Conservation (phyloP, 495 filamentous ascomycete genomes). For the Aspergillus avenaceus region DNA sequence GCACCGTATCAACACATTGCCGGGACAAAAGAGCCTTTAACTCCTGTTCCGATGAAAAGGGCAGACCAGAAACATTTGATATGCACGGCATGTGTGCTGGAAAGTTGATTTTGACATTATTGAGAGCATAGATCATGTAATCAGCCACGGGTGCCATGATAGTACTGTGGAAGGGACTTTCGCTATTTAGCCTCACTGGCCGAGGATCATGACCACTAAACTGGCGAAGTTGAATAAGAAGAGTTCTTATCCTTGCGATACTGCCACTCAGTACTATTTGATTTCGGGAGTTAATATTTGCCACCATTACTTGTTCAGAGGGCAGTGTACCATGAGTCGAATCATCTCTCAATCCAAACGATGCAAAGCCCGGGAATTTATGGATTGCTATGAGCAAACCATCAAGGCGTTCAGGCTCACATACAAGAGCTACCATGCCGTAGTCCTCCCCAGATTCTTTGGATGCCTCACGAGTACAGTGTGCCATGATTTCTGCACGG, state of each 20-base stretch:
- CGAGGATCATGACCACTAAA: conserved; percentile 92
- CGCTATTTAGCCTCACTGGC: conserved; percentile 80
- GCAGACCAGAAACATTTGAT: conserved; percentile 78
- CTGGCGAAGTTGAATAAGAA: conserved; percentile 85
- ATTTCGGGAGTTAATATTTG: conserved; percentile 92
- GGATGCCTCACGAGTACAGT: conserved; percentile 61
- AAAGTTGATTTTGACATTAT: conserved; percentile 59
- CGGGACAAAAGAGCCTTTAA: conserved; percentile 72
- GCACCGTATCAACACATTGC: conserved; percentile 81
- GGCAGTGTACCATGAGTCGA: conserved; percentile 60
- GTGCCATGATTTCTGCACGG: conserved; percentile 81
- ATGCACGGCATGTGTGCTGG: conserved; percentile 73
- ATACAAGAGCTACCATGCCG: conserved; percentile 92
- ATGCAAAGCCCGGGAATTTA: conserved; percentile 69
- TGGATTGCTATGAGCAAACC: conserved; percentile 67
- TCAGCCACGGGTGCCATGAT: conserved; percentile 83
- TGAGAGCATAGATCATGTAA: conserved; percentile 64
- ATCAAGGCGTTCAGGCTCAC: conserved; percentile 68
- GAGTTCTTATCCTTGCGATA: conserved; percentile 75
- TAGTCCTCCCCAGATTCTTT: conserved; percentile 64
- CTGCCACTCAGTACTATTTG: conserved; percentile 93
- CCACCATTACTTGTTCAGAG: conserved; percentile 84
- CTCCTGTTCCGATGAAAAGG: conserved; percentile 67
- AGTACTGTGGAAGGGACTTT: conserved; percentile 88
- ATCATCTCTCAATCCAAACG: conserved; percentile 62